Evolutionary conservation across 306 rosid genomes (phyloP), one percentile per base, ranked within the genome.

Genomic region (Pueraria montana): DNA sequence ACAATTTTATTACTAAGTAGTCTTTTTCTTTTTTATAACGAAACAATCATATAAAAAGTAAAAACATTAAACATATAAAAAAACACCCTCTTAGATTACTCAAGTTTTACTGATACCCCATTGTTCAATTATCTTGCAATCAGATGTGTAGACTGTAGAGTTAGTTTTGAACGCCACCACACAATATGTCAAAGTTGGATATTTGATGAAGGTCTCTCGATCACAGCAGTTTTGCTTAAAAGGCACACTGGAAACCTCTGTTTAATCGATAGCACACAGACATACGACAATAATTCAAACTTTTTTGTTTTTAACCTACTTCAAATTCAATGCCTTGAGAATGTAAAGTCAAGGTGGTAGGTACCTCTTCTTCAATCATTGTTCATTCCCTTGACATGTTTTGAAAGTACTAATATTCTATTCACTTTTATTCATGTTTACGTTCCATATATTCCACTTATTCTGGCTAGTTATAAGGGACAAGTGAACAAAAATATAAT

Each of bases 281-380:
- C 30, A 62, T 26, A 20, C 38, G 11, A 48, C 55, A 73, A 80
- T 72, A 77, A 56, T 87, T 87, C 87, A 83, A 84, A 43, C 21
- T 71, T 81, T 71, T 81, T 74, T 6, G 38, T 74, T 36, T 76
- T n/a, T 43, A 86, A 45, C 82, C 86, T 83, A 90, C 72, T 75
- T 6, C 82, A 23, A 90, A 80, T 84, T 30, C 84, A 16, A 52
- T 80, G 81, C 77, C 87, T 77, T 53, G 88, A 87, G 85, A 55
- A 61, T 74, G 45, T n/a, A 83, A 92, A 92, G 91, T 90, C 94
- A 88, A 88, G 65, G 81, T 38, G 84, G 91, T 86, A 82, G 90
- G 85, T 58, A 61, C 27, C 58, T 53, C 77, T 69, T 52, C 38
- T 69, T 77, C 80, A 85, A 87, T 89, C 88, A 87, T 84, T 88